Evolutionary conservation across 1,284 basidiomycete species (phyloP), one percentile per base, ranked within the genome.

Genomic region (Sanghuangporus weigelae): DNA sequence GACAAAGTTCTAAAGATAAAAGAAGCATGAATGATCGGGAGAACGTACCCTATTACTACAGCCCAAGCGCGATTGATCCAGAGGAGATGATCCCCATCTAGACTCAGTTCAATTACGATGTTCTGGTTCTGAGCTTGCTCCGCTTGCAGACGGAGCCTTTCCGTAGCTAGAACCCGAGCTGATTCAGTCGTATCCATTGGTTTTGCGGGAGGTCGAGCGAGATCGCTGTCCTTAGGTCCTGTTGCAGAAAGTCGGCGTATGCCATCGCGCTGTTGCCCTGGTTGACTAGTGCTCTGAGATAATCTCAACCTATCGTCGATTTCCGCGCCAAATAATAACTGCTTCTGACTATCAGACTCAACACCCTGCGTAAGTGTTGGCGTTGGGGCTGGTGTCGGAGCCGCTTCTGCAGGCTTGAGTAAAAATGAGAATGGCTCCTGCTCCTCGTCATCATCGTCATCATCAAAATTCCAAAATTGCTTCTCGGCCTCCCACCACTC

Each of bases 401-500:
- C 75, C 64, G 89, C 87, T 56, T 87, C 85, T 3, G 84, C 83
- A 1, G 93, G 87, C 71, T 95, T 95, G 72, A 93, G 87, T 63
- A 97, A 92, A 71, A 96, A 96, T 66, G 89, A 84, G 60, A 96
- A 79, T 0, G 92, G 92, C 68, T 97, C 95, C 71, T 87, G 83
- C 70, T 96, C 95, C 64, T 89, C 87, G 60, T 95, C 92, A 59
- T 76, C 76, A 65, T 96, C 92, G 65, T 96, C 92, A 65, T 96
- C 95, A 72, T 96, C 92, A 72, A 98, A 98, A 72, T 98, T 98
- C 97, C 97, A 99, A 76, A 99, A 99, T 67, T 96, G 94, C 72
- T 96, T 96, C 78, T 99, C 97, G n/a, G 96, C 96, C 74, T 98
- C 95, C 96, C 96, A 99, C 97, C 97, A 99, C 72, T 99, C 97